These are phyloP conservation scores for Mycena metata DNA, from an alignment of 768 basidiomycete species.

Conservation along the genomic window DNA sequence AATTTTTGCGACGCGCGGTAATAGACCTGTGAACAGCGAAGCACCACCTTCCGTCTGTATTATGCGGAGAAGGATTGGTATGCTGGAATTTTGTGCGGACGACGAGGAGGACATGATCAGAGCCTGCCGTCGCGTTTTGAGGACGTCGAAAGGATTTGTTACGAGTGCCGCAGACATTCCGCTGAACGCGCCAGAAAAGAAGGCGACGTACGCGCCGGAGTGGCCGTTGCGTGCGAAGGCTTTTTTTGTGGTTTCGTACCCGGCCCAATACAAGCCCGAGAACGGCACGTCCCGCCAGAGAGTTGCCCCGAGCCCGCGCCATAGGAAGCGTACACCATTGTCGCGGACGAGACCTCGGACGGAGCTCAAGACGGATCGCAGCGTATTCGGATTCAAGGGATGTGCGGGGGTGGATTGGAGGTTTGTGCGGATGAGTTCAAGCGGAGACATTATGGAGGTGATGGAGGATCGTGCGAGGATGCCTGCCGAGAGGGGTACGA, in stretches of 20 bases:
- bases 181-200: conserved; percentile 90
- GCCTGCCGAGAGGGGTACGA: conserved; percentile 85
- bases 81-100: conserved; percentile 59
- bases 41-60: conserved; percentile 81
- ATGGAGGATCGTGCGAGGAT: conserved; percentile 85
- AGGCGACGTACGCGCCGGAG: conserved; percentile 78
- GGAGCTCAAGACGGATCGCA: conserved; percentile 78
- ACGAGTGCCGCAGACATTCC: conserved; percentile 89
- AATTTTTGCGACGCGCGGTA: conserved; percentile 94
- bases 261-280: conserved; percentile 96
- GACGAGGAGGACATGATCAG: conserved; percentile 73
- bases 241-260: conserved; percentile 88
- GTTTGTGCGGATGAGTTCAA: conserved; percentile 95
- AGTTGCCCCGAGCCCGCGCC: conserved; percentile 92
- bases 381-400: conserved; percentile 78
- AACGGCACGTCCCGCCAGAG: conserved; percentile 99
- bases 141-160: conserved; percentile 96
- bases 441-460: conserved; percentile 83
- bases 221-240: conserved; percentile 65
- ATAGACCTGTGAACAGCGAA: conserved; percentile 86
- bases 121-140: conserved; percentile 95
- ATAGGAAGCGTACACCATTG: conserved; percentile 80
- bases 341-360: conserved; percentile 70
- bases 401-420: conserved; percentile 88
- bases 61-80: conserved; percentile 78